phyloP scores from a whole-genome alignment of 1,284 basidiomycete species.

The Uromyces viciae-fabae region DNA sequence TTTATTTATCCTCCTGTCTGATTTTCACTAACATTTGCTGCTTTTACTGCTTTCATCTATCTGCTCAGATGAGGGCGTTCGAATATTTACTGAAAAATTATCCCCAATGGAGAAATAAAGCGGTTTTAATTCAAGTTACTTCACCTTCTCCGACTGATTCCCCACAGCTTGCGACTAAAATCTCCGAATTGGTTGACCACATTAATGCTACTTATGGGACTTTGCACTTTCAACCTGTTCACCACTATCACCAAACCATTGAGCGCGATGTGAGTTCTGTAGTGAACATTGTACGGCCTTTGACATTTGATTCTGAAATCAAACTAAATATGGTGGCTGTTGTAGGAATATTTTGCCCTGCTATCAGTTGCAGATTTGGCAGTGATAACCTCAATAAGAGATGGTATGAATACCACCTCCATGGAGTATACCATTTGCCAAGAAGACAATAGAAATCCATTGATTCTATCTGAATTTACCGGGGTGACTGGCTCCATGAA shows the following conservation, averaged over 20 bases:
- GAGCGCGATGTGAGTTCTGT: slow-evolving; percentile 59
- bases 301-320: neutral
- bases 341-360: slow-evolving; percentile 91
- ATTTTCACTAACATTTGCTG: slow-evolving; percentile 9
- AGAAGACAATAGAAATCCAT: slow-evolving; percentile 71
- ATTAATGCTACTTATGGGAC: slow-evolving; percentile 96
- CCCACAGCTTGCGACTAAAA: slow-evolving; percentile 85
- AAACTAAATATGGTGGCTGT: neutral
- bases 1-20: neutral
- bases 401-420: slow-evolving; percentile 98
- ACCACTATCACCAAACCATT: slow-evolving; percentile 97
- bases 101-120: slow-evolving; percentile 83
- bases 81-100: slow-evolving; percentile 89
- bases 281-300: neutral
- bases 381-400: slow-evolving; percentile 89
- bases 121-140: slow-evolving; percentile 73
- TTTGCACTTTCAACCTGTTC: slow-evolving; percentile 95
- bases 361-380: slow-evolving; percentile 89
- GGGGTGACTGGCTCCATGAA: slow-evolving; percentile 85
- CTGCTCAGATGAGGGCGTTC: slow-evolving; percentile 75
- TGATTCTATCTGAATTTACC: slow-evolving; percentile 95
- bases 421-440: slow-evolving; percentile 98
- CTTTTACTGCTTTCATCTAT: neutral
- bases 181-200: slow-evolving; percentile 89
- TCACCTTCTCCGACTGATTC: slow-evolving; percentile 91